Evolutionary conservation across 2,329 filamentous ascomycete species (phyloP).

Genomic region (Xylogone sp.): DNA sequence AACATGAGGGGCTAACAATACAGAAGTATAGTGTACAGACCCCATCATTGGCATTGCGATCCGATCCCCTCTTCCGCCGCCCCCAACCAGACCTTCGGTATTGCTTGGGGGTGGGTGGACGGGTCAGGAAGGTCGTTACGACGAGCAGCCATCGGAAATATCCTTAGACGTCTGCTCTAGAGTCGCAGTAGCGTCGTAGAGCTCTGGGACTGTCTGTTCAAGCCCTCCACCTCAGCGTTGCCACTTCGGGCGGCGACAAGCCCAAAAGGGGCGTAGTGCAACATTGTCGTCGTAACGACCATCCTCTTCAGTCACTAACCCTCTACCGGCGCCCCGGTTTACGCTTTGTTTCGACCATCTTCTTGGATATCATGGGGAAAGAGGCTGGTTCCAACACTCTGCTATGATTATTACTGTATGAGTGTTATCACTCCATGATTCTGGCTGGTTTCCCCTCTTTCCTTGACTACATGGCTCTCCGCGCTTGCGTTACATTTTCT

Average conservation of each 20-base stretch:
- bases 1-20: too few relatives aligned
- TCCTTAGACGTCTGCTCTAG: too few relatives aligned
- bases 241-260: not conserved
- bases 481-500: not conserved
- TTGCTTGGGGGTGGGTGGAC: not conserved
- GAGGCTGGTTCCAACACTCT: too few relatives aligned
- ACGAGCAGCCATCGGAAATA: not conserved
- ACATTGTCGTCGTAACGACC: not conserved
- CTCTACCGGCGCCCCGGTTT: not conserved
- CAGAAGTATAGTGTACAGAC: too few relatives aligned
- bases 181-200: too few relatives aligned
- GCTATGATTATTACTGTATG: too few relatives aligned
- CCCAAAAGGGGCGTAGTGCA: not conserved
- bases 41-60: not conserved
- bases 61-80: not conserved
- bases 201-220: too few relatives aligned
- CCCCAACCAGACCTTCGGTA: not conserved
- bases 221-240: not conserved
- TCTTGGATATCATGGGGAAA: too few relatives aligned
- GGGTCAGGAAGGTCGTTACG: not conserved
- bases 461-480: too few relatives aligned
- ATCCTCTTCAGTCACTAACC: not conserved
- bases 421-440: too few relatives aligned
- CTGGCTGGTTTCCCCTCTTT: too few relatives aligned
- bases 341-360: not conserved